Evolutionary conservation across 2,329 filamentous ascomycete genomes (phyloP).

Genomic region (Fusarium continuum): DNA sequence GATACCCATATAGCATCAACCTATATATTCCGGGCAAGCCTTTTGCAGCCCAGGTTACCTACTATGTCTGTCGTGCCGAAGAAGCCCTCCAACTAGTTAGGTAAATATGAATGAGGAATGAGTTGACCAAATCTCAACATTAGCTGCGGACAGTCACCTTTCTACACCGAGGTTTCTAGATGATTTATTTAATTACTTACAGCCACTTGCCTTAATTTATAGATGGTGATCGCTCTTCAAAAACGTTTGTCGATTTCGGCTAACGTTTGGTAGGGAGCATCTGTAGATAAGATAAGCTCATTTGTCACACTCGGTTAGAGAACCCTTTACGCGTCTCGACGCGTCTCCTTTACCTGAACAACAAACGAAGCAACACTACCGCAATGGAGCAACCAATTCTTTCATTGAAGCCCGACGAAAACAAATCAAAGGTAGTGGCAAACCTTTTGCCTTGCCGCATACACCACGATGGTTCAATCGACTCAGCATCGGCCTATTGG

Average conservation of each 20-base stretch:
- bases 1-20: conserved; percentile 35
- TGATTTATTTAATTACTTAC: no score
- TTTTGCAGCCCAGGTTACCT: neutral
- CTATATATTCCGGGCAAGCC: neutral
- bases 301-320: neutral
- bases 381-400: conserved; percentile 57
- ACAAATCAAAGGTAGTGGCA: conserved; percentile 58
- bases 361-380: neutral
- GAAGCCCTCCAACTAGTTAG: no score
- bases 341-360: conserved; percentile 27
- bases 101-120: no score
- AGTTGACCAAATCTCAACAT: no score
- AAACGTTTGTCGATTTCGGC: neutral
- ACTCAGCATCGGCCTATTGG: conserved; percentile 75
- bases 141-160: no score
- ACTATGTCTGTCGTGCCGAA: no score
- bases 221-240: no score
- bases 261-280: neutral
- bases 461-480: conserved; percentile 78
- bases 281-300: conserved; percentile 24
- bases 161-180: no score
- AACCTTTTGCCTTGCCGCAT: conserved; percentile 85
- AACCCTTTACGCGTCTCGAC: conserved; percentile 38
- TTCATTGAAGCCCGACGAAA: conserved; percentile 45
- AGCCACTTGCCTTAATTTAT: no score